Evolutionary conservation across 2,329 filamentous ascomycete species (phyloP), one percentile per base, ranked within the genome.

Genomic region (Diaporthe sp.): DNA sequence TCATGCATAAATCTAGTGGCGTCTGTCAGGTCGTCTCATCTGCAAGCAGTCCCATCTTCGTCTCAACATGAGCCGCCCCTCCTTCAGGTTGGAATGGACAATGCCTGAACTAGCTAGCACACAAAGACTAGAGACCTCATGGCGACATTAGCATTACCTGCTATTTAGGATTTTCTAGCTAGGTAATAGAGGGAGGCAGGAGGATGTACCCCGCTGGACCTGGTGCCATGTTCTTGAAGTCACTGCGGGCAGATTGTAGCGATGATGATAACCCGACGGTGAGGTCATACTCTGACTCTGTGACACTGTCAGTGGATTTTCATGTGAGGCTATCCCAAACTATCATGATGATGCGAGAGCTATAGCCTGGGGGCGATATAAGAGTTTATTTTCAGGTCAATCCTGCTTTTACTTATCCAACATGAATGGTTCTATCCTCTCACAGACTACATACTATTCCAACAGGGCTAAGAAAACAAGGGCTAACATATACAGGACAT

Each of bases 61-160:
- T 53, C 46, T 39, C 46, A 68, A 68, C 31, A n/a, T 53, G 65
- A 68, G 65, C 65, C 46, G 46, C 31, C 22, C 19, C 19, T 5
- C 44, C 28, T 17, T 53, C 31, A 25, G 22, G 4, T 59, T 37
- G 28, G 31, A 46, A 51, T 39, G 65, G 39, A 53, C 17, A 39
- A 19, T 17, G 22, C 34, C 44, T 51, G 28, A 19, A n/a, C 57
- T 37, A n/a, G 10, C 57, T 37, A 13, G 10, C 8, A 22, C 3
- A 7, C 34, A 4, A 42, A 42, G 31, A 10, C 22, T 39, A 13
- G 57, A 39, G 34, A 12, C 9, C 4, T 42, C 22, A 59, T 39
- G 8, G 57, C 0, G 34, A n/a, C 9, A 37, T 59, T 59, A 1
- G 10, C 39, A n/a, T 59, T 19, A 59, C 34, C 57, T 59, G 4